phyloP scores from a whole-genome alignment of 2,329 filamentous ascomycete species.

The Arthrobotrys sinensis region DNA sequence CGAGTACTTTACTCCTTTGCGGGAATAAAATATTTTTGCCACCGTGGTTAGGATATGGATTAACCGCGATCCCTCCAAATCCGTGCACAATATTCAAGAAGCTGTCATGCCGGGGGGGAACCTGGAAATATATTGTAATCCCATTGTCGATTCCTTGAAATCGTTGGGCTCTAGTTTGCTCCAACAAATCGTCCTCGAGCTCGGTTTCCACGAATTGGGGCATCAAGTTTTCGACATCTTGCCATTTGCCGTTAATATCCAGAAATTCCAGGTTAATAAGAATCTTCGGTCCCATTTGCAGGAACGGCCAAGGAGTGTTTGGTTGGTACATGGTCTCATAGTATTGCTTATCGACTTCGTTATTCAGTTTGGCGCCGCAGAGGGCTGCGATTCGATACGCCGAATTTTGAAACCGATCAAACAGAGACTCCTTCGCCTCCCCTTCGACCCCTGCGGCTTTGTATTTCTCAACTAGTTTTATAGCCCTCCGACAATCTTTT shows the following conservation, averaged over 20 bases:
- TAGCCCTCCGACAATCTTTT: constrained; percentile 18
- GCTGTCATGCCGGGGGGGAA: no score
- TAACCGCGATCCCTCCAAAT: no score
- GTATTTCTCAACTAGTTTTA: constrained; percentile 36
- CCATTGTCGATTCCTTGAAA: neutral
- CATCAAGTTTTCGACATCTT: neutral
- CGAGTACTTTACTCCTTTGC: neutral
- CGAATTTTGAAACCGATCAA: neutral
- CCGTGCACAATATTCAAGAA: no score
- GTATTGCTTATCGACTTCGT: constrained; percentile 7
- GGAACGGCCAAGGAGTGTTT: neutral
- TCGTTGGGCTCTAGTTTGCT: neutral
- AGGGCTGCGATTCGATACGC: neutral
- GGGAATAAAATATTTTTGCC: no score
- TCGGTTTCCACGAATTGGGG: neutral
- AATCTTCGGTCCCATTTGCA: neutral
- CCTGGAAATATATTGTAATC: neutral
- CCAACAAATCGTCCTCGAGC: neutral
- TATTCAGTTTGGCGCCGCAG: neutral
- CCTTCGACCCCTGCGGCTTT: neutral
- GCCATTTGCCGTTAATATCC: neutral
- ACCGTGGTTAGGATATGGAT: no score
- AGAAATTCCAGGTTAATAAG: neutral
- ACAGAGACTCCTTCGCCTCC: neutral
- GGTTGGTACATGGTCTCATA: constrained; percentile 4